Base-by-base conservation (phyloP, 2,329 filamentous ascomycete species). In the Eurotiales sp. region DNA sequence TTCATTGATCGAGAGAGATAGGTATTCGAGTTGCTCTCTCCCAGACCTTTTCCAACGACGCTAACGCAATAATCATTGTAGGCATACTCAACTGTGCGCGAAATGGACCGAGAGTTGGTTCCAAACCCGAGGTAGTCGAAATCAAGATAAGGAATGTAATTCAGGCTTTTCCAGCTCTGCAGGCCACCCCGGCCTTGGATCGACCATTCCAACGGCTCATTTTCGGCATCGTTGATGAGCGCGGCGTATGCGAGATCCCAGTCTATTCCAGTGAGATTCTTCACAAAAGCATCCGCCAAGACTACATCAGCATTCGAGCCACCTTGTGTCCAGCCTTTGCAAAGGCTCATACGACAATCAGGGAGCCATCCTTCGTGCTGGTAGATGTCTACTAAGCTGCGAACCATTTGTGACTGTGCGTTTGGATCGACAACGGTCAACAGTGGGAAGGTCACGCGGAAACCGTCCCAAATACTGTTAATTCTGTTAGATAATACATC, bases 51-150 rank as follows among this genome's bases (percentile, higher is more conserved):
- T 0, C 84, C 84, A 52, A 88, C 81, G 34, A 83, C 75, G 0
- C 82, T 72, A 51, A 87, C 82, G 51, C 78, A 80, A 61, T 81
- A 90, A 68, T 90, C 86, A 59, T 90, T 83, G 67, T 90, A 90
- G 4, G 84, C 80, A 62, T 90, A 90, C 63, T 90, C 87, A 2
- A 90, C 76, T 0, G 86, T 90, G 12, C 87, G 78, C 1, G 83
- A 88, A 39, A 90, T 79, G 54, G 79, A 85, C 10, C 87, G 77
- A 0, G 86, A 88, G 70, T 87, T 80, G 0, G 84, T 83, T 0
- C 86, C 86, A 29, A 85, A 83, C 2, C 84, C 84, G 27, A 77
- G 69, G 2, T 76, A 74, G 64, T 90, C 86, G 47, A 85, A 84
- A 55, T 89, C 84, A 49, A 85, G 79, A 0, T 81, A 79, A 0